Percentiles rank a stretch among this genome's conserved stretches.
Conservation (phyloP, 2,329 filamentous ascomycete genomes). For the Xenosphaeropsis pyriputrescens region DNA sequence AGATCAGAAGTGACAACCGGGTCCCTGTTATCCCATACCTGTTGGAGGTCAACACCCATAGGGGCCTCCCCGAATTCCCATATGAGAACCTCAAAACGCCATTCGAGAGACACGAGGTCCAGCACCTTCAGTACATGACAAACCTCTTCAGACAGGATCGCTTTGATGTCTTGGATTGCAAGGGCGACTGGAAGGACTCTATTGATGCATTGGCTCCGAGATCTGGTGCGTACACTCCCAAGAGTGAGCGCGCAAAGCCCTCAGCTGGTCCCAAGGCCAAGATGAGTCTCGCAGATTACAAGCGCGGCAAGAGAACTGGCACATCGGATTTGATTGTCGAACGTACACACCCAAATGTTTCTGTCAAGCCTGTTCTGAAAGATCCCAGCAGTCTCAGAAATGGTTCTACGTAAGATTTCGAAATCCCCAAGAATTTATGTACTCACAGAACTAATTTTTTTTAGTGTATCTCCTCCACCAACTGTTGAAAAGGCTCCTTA, state of each 20-base stretch:
- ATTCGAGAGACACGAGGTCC: slow-evolving; percentile 15
- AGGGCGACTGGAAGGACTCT: slow-evolving; percentile 14
- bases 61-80: slow-evolving; percentile 8
- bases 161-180: slow-evolving; percentile 9
- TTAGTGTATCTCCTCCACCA: not conserved
- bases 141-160: slow-evolving; percentile 12
- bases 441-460: not conserved
- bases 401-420: too few relatives aligned
- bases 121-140: slow-evolving; percentile 17
- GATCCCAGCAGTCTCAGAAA: too few relatives aligned
- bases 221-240: slow-evolving; percentile 15
- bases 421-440: not conserved
- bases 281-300: slow-evolving; percentile 17
- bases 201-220: slow-evolving; percentile 9
- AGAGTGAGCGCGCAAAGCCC: slow-evolving; percentile 7
- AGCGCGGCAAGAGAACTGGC: slow-evolving; percentile 3
- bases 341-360: not conserved
- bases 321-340: not conserved
- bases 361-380: not conserved
- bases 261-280: slow-evolving; percentile 13
- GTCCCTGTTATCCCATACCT: slow-evolving; percentile 13
- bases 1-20: not conserved
- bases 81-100: slow-evolving; percentile 14
- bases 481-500: not conserved
- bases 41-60: slow-evolving; percentile 9